Evolutionary conservation across 345 rosid species (phyloP).

Genomic region (Mangifera indica): DNA sequence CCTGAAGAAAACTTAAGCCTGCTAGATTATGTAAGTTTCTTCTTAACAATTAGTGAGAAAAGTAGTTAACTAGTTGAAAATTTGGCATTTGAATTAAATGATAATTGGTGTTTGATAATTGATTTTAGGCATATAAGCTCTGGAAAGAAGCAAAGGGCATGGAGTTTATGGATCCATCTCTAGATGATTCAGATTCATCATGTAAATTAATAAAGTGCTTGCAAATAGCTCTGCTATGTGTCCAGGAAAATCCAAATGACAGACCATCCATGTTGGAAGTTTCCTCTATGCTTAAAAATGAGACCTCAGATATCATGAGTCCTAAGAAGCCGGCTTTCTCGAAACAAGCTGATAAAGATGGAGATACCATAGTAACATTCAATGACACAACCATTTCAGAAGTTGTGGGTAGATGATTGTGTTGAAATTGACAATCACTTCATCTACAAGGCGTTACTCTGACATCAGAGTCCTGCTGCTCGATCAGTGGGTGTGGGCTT

Average conservation of each 20-base stretch:
- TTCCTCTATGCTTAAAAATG: neutral
- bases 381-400: neutral
- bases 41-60: no score
- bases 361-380: neutral
- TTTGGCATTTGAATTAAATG: neutral
- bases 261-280: constrained; percentile 11
- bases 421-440: no score
- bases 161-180: constrained; percentile 1
- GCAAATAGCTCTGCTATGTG: constrained; percentile 11
- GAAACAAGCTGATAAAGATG: neutral
- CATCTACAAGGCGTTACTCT: no score
- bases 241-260: constrained; percentile 4
- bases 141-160: neutral
- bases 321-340: neutral
- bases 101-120: neutral
- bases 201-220: constrained; percentile 3
- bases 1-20: no score
- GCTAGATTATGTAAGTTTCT: no score
- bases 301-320: neutral
- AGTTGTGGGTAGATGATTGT: neutral
- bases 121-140: neutral
- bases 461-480: no score
- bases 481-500: no score
- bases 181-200: neutral
- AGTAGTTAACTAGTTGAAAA: no score